These are phyloP conservation scores for Seminavis robusta DNA, from an alignment of 108 stramenopile species.

Conservation along the genomic window DNA sequence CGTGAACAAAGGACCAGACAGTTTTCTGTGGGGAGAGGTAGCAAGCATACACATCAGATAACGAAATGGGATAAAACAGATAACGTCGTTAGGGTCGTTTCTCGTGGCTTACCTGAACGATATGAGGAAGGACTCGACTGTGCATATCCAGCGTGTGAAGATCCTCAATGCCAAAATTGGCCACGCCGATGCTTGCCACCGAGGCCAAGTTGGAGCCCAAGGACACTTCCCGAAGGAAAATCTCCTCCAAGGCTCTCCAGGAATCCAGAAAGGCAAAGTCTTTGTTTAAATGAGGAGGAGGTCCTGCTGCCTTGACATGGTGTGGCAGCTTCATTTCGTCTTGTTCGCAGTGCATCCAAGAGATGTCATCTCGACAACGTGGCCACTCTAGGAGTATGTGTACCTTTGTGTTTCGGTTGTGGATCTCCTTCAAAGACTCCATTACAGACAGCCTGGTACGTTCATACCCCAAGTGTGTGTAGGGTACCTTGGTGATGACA, in stretches of 20 bases:
- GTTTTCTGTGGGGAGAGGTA: no score
- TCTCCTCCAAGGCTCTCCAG: conserved; percentile 78
- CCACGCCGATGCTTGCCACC: conserved; percentile 79
- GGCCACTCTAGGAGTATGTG: conserved; percentile 87
- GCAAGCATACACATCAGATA: no score
- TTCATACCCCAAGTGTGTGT: conserved; percentile 84
- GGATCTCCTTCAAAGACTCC: conserved; percentile 42
- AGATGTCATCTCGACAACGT: conserved; percentile 61
- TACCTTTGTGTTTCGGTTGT: conserved; percentile 33
- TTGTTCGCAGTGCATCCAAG: conserved; percentile 82
- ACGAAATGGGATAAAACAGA: no score
- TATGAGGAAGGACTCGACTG: conserved; percentile 48
- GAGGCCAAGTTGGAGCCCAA: conserved; percentile 9
- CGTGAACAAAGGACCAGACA: conserved; percentile 69
- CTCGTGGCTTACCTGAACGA: conserved; percentile 72
- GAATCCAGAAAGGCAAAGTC: conserved; percentile 74
- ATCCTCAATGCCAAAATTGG: conserved; percentile 80
- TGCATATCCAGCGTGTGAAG: conserved; percentile 37
- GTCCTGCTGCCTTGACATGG: conserved; percentile 57
- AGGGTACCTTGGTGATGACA: conserved; percentile 88
- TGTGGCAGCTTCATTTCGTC: conserved; percentile 64
- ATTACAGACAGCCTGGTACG: conserved; percentile 64
- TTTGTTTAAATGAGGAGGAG: conserved; percentile 66
- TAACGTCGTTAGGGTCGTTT: no score
- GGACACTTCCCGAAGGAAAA: no score